Evolutionary conservation across 371 early-diverging fungal species (phyloP).

Genomic region (Sporodiniella umbellata): DNA sequence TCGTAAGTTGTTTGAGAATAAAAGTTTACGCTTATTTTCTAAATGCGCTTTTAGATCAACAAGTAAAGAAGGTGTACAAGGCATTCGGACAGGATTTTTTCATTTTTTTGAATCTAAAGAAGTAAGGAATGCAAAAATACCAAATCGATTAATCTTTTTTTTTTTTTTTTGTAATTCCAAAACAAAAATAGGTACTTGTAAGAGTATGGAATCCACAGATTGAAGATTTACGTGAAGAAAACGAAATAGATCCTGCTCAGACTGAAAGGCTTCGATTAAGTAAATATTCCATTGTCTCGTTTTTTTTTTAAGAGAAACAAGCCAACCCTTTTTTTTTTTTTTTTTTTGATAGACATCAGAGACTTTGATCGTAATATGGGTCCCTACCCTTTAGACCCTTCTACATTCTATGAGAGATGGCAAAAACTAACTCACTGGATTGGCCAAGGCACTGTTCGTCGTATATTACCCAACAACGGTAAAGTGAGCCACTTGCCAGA

Average conservation of each 20-base stretch:
- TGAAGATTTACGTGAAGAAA: slow-evolving; percentile 56
- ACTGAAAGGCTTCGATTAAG: slow-evolving; percentile 42
- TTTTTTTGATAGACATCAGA: slow-evolving; percentile 59
- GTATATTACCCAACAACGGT: slow-evolving; percentile 63
- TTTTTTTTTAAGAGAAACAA: neutral
- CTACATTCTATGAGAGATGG: slow-evolving; percentile 72
- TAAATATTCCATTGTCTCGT: too few species aligned
- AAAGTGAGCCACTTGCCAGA: slow-evolving; percentile 46
- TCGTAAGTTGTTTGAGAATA: slow-evolving; percentile 42
- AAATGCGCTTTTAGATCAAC: slow-evolving; percentile 32
- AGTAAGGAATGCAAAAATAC: slow-evolving; percentile 30
- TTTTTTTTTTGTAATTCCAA: too few species aligned
- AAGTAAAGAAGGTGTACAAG: slow-evolving; percentile 55
- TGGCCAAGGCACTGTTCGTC: slow-evolving; percentile 45
- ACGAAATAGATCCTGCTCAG: slow-evolving; percentile 46
- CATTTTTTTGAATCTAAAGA: slow-evolving; percentile 64
- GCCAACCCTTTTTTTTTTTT: too few species aligned
- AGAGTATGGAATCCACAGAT: slow-evolving; percentile 63
- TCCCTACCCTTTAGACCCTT: slow-evolving; percentile 77
- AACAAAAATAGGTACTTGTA: slow-evolving; percentile 64
- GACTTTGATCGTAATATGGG: slow-evolving; percentile 84
- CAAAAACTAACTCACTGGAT: slow-evolving; percentile 64
- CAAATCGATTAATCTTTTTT: neutral
- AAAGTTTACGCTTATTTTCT: neutral
- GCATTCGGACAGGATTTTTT: slow-evolving; percentile 75